Percentiles rank a stretch among this genome's conserved stretches.
Conservation (phyloP, 2,329 filamentous ascomycete species). For the Beauveria sp. region DNA sequence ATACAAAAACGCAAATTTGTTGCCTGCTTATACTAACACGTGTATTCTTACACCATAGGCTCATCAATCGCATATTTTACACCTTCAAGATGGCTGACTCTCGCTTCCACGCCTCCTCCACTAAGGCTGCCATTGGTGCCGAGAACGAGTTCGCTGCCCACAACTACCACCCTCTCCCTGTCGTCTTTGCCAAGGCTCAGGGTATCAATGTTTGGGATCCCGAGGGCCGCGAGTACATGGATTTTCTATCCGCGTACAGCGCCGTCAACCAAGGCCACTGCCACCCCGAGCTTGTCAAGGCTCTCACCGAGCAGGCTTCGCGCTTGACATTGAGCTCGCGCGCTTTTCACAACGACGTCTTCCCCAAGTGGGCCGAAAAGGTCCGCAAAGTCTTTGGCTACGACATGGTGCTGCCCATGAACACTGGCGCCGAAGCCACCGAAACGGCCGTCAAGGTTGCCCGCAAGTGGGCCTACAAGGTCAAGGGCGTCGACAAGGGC, state of each 20-base stretch:
- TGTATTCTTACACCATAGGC: not conserved
- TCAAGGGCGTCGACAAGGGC: conserved; percentile 79
- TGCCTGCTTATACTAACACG: not conserved
- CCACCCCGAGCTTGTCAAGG: conserved; percentile 90
- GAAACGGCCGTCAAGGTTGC: conserved; percentile 96
- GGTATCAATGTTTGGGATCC: conserved; percentile 95
- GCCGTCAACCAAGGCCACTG: conserved; percentile 98
- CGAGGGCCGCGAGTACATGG: conserved; percentile 89
- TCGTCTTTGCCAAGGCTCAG: conserved; percentile 81
- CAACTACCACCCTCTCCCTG: conserved; percentile 96
- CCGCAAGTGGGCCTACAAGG: conserved; percentile 96
- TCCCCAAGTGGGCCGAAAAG: conserved; percentile 91
- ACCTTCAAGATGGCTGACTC: conserved; percentile 39
- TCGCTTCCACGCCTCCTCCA: conserved; percentile 68
- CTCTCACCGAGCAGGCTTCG: conserved; percentile 80
- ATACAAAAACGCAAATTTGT: not conserved
- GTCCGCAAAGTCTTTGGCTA: conserved; percentile 84
- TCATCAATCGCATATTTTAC: not conserved
- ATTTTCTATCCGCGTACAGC: conserved; percentile 96
- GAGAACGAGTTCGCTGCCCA: conserved; percentile 87
- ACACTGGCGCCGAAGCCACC: conserved; percentile 92
- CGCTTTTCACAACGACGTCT: conserved; percentile 98
- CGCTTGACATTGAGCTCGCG: conserved; percentile 87
- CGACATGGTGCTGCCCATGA: conserved; percentile 98
- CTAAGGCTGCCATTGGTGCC: conserved; percentile 66